Percentiles rank a stretch among this genome's conserved stretches.
Conservation (phyloP, 2,329 filamentous ascomycete species). For the Colletotrichum chlorophyti region DNA sequence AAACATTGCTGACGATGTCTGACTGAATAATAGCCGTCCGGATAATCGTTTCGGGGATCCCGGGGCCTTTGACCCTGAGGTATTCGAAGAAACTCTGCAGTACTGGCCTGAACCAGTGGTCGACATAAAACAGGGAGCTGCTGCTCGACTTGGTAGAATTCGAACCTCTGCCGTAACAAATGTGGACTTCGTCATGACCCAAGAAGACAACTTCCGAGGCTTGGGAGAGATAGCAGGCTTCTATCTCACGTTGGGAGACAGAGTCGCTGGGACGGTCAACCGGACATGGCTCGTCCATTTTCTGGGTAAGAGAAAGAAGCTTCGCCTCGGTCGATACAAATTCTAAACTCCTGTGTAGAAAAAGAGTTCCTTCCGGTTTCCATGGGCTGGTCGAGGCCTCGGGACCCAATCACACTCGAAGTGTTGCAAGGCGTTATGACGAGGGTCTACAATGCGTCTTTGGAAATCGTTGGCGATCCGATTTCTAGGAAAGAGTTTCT, state of each 20-base stretch:
- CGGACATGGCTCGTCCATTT: neutral
- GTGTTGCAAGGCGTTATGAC: no score
- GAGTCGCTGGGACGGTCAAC: neutral
- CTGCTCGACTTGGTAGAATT: slow-evolving; percentile 32
- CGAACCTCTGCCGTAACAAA: slow-evolving; percentile 30
- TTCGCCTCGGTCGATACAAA: no score
- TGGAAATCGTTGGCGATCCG: no score
- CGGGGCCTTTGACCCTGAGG: slow-evolving; percentile 34
- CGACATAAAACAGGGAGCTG: slow-evolving; percentile 29
- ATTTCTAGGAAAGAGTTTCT: no score
- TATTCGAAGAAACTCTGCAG: slow-evolving; percentile 29
- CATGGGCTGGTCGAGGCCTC: no score
- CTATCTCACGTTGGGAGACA: neutral
- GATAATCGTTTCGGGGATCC: slow-evolving; percentile 37
- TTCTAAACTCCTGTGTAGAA: no score
- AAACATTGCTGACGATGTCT: no score
- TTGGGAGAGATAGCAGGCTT: neutral
- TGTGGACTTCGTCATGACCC: slow-evolving; percentile 28
- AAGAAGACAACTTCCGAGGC: neutral
- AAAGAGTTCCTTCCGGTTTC: no score
- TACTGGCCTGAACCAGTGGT: neutral
- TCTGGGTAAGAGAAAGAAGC: neutral
- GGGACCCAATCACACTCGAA: no score
- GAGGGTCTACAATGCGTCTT: no score
- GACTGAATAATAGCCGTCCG: slow-evolving; percentile 31